phyloP scores from a whole-genome alignment of 2,329 filamentous ascomycete species.

The Fusarium sp. region DNA sequence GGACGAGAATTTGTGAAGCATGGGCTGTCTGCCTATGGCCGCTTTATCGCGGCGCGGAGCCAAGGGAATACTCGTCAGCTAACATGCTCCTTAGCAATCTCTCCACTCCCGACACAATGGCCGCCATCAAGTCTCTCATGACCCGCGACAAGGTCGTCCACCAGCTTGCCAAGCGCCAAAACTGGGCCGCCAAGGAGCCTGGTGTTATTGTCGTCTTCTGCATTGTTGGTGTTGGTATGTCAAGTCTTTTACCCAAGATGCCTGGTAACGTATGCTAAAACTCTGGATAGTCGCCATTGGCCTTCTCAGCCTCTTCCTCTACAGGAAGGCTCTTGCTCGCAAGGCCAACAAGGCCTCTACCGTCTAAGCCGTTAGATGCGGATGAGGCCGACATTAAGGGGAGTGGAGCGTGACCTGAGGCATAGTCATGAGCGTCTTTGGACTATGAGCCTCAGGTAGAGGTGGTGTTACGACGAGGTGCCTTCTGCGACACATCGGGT shows the following conservation, averaged over 20 bases:
- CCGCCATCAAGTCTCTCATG: slow-evolving; percentile 55
- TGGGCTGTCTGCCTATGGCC: background rate
- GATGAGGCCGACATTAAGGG: slow-evolving; percentile 26
- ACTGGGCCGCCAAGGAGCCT: slow-evolving; percentile 54
- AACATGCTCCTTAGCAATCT: slow-evolving; percentile 42
- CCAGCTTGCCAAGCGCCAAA: slow-evolving; percentile 56
- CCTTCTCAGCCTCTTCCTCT: slow-evolving; percentile 48
- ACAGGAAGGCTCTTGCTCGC: slow-evolving; percentile 50
- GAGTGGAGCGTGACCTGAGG: slow-evolving; percentile 43
- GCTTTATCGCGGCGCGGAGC: background rate
- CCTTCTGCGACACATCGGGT: slow-evolving; percentile 47
- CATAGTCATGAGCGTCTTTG: slow-evolving; percentile 32
- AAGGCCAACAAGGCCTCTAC: slow-evolving; percentile 50
- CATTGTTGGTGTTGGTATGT: slow-evolving; percentile 56
- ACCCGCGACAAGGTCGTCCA: slow-evolving; percentile 53
- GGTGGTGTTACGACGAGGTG: slow-evolving; percentile 43
- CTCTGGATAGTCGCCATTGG: slow-evolving; percentile 48
- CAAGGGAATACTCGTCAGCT: slow-evolving; percentile 1
- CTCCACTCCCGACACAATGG: slow-evolving; percentile 53
- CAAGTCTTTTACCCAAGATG: background rate
- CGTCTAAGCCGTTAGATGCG: slow-evolving; percentile 30
- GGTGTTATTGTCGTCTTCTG: slow-evolving; percentile 59
- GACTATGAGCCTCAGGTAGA: slow-evolving; percentile 35
- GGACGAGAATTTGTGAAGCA: background rate
- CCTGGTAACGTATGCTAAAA: slow-evolving; percentile 35